Evolutionary conservation across 768 basidiomycete genomes (phyloP).

Genomic region (Lactarius sanguifluus): DNA sequence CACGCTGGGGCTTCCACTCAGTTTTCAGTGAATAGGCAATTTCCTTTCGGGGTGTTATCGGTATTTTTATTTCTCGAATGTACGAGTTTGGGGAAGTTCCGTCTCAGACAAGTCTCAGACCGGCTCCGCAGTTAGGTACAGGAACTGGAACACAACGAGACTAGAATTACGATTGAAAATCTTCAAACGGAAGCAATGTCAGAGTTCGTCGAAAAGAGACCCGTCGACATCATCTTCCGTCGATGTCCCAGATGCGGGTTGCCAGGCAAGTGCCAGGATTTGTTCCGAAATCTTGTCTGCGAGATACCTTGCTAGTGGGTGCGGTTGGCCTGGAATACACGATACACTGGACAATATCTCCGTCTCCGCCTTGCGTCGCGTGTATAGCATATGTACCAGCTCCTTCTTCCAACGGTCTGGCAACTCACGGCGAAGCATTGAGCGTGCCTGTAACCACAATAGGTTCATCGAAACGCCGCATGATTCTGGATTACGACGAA

Average conservation of each 20-base stretch:
- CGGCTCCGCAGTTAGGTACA: not conserved
- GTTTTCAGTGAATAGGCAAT: too few relatives aligned
- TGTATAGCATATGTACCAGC: constrained; percentile 74
- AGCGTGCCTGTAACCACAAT: constrained; percentile 48
- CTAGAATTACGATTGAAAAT: not conserved
- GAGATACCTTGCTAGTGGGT: constrained; percentile 34
- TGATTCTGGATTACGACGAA: constrained; percentile 30
- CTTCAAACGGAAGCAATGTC: too few relatives aligned
- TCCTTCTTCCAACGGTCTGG: constrained; percentile 77
- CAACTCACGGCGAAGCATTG: constrained; percentile 57
- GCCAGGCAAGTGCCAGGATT: constrained; percentile 2
- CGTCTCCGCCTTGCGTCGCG: constrained; percentile 90
- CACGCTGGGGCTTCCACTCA: too few relatives aligned
- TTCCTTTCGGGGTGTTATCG: not conserved
- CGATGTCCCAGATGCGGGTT: not conserved
- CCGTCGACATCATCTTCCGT: not conserved
- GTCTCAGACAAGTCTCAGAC: too few relatives aligned
- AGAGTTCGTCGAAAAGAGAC: not conserved
- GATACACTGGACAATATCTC: constrained; percentile 53
- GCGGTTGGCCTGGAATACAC: constrained; percentile 4
- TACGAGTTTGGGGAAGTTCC: not conserved
- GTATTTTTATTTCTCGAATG: not conserved
- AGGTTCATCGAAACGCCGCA: not conserved
- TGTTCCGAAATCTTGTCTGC: constrained; percentile 29
- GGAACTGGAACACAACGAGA: not conserved